phyloP scores from a whole-genome alignment of 2,329 filamentous ascomycete genomes.

The Ceratocystis lukuohia region DNA sequence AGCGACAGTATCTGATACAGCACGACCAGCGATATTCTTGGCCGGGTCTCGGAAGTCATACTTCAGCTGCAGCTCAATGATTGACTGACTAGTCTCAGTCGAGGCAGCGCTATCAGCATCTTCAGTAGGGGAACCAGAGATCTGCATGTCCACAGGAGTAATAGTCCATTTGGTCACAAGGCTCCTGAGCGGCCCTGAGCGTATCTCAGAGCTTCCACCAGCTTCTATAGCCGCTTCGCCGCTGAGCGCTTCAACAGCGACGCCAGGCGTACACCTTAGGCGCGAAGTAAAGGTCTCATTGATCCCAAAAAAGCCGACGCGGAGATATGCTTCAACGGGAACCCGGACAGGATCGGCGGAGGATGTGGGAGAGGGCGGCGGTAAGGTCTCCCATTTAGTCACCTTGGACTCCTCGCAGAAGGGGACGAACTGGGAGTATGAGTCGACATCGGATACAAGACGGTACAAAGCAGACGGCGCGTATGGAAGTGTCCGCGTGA shows the following conservation, averaged over 20 bases:
- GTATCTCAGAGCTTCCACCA: slow-evolving; percentile 23
- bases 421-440: slow-evolving; percentile 78
- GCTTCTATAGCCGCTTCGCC: slow-evolving; percentile 38
- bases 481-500: slow-evolving; percentile 66
- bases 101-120: slow-evolving; percentile 23
- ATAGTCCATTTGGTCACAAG: slow-evolving; percentile 59
- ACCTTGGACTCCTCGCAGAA: slow-evolving; percentile 72
- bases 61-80: slow-evolving; percentile 61
- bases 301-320: slow-evolving; percentile 72
- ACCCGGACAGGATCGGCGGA: slow-evolving; percentile 31
- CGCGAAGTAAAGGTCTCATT: slow-evolving; percentile 72
- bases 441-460: slow-evolving; percentile 77
- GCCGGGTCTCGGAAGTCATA: slow-evolving; percentile 84
- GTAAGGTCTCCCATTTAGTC: slow-evolving; percentile 43
- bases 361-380: slow-evolving; percentile 27
- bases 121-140: slow-evolving; percentile 27
- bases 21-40: slow-evolving; percentile 67
- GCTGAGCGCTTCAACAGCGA: slow-evolving; percentile 63
- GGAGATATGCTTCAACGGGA: slow-evolving; percentile 65
- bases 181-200: slow-evolving; percentile 47
- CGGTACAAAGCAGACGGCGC: slow-evolving; percentile 57
- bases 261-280: slow-evolving; percentile 61
- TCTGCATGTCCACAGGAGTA: slow-evolving; percentile 28
- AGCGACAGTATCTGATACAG: slow-evolving; percentile 72
- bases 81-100: slow-evolving; percentile 35